Evolutionary conservation across 1,284 basidiomycete genomes (phyloP), one percentile per base, ranked within the genome.

Genomic region (Tremellales sp.): DNA sequence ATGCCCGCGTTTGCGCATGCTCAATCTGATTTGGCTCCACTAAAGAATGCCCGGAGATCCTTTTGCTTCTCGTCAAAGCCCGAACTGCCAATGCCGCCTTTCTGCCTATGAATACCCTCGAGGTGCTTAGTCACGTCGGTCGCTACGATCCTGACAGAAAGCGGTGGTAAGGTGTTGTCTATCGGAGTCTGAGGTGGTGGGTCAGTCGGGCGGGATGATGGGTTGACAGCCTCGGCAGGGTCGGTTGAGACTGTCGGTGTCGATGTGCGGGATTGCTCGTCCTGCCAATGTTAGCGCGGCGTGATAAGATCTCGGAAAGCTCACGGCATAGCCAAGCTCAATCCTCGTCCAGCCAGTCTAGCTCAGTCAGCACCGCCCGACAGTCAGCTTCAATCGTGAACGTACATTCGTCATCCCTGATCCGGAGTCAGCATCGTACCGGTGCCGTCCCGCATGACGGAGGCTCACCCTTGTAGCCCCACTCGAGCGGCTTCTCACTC

Each of bases 41-140:
- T 81, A 61, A 91, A 87, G 76, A 89, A 90, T 4, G 81, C 79
- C 15, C 85, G 80, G 49, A 91, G 83, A 60, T 84, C 82, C 56
- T 80, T 78, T 67, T 92, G 89, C 51, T 81, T 82, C 26, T 83
- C 81, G 63, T 93, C 89, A 60, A 84, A 80, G 1, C 82, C 81
- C 8, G 80, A 70, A 40, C 82, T 84, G 3, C 86, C 85, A 40
- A 89, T 84, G 0, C 89, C 89, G 0, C 86, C 87, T 51, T 79
- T 80, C 65, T 89, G 87, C 5, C 87, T 81, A 54, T 79, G 80
- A 3, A 78, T 44, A 0, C 71, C 70, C 0, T 72, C 67, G 7
- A 78, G 57, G 49, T 78, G 76, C 6, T 59, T 64, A 4, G 65
- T 70, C 19, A 75, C 67, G 43, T 76, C 72, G 19, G 67, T 62